Percentiles rank a stretch among this genome's conserved stretches.
These are phyloP conservation scores for Copromyces sp. DNA, from an alignment of 495 filamentous ascomycete species.

Conservation along the genomic window DNA sequence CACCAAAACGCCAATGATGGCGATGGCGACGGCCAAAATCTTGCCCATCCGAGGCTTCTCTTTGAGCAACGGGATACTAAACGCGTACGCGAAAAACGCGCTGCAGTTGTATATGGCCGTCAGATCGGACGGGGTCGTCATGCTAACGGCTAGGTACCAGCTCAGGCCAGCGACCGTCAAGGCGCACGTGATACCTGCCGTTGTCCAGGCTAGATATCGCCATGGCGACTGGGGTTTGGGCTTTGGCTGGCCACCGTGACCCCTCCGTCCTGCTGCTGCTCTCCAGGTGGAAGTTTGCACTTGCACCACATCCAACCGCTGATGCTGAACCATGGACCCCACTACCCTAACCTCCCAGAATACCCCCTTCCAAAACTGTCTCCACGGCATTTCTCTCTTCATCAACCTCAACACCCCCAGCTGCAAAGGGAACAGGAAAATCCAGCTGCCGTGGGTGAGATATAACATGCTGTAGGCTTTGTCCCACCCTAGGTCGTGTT, in stretches of 20 bases:
- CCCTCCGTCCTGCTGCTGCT: constrained; percentile 11
- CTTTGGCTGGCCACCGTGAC: constrained; percentile 29
- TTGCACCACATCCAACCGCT: constrained; percentile 39
- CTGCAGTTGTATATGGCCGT: constrained; percentile 99
- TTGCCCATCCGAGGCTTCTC: constrained; percentile 76
- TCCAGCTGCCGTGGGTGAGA: constrained; percentile 90
- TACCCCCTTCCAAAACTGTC: constrained; percentile 80
- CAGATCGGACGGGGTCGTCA: constrained; percentile 85
- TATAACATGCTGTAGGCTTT: constrained; percentile 99
- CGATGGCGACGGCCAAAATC: constrained; percentile 69
- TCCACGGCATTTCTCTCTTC: constrained; percentile 64
- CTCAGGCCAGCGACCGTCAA: constrained; percentile 85
- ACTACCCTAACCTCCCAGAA: constrained; percentile 63
- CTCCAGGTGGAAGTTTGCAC: constrained; percentile 32
- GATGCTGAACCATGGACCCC: constrained; percentile 74
- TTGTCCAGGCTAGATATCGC: constrained; percentile 66
- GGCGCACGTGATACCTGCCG: constrained; percentile 70
- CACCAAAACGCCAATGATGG: constrained; percentile 78
- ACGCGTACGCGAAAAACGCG: constrained; percentile 96
- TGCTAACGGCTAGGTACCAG: constrained; percentile 89
- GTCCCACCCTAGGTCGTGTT: constrained; percentile 79
- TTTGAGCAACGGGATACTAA: constrained; percentile 78
- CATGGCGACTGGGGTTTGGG: too few relatives aligned
- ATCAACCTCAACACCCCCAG: constrained; percentile 68
- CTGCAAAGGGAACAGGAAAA: constrained; percentile 75